These are phyloP conservation scores for Aspergillus transmontanensis DNA, from an alignment of 2,329 filamentous ascomycete species.

Conservation along the genomic window DNA sequence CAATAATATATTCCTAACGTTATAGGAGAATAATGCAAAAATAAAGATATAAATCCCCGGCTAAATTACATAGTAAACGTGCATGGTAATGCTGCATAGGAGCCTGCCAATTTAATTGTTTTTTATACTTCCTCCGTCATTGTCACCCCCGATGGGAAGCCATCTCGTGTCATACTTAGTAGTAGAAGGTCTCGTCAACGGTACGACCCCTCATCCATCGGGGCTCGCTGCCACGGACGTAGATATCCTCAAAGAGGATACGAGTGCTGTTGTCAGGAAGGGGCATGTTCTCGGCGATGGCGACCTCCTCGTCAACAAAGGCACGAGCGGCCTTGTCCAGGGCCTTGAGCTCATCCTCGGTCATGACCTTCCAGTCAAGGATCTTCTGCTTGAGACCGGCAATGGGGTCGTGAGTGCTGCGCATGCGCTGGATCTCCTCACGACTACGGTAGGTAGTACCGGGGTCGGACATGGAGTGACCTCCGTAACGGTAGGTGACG, in stretches of 20 bases:
- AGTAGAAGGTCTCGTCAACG: conserved; percentile 90
- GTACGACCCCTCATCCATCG: conserved; percentile 84
- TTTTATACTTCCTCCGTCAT: conserved; percentile 4
- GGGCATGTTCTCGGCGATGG: conserved; percentile 84
- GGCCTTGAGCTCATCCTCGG: conserved; percentile 92
- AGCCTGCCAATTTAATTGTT: conserved; percentile 21
- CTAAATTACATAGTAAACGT: conserved; percentile 43
- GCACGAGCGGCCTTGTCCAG: conserved; percentile 92
- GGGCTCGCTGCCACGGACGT: conserved; percentile 85
- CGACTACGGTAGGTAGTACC: conserved; percentile 98
- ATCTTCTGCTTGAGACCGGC: conserved; percentile 98
- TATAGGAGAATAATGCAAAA: conserved; percentile 31
- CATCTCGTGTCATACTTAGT: conserved; percentile 44
- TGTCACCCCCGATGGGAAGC: background rate
- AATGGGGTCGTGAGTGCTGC: conserved; percentile 97
- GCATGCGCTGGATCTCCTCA: conserved; percentile 99
- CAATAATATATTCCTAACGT: conserved; percentile 28
- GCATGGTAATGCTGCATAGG: conserved; percentile 25
- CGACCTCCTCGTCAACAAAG: conserved; percentile 87
- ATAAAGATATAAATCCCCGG: conserved; percentile 31
- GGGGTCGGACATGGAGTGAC: conserved; percentile 99
- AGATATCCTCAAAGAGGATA: conserved; percentile 96
- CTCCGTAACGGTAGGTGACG: conserved; percentile 98
- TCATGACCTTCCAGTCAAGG: conserved; percentile 88
- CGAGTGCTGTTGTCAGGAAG: conserved; percentile 74